Evolutionary conservation across 306 rosid species (phyloP).

Genomic region (Corylus americana): DNA sequence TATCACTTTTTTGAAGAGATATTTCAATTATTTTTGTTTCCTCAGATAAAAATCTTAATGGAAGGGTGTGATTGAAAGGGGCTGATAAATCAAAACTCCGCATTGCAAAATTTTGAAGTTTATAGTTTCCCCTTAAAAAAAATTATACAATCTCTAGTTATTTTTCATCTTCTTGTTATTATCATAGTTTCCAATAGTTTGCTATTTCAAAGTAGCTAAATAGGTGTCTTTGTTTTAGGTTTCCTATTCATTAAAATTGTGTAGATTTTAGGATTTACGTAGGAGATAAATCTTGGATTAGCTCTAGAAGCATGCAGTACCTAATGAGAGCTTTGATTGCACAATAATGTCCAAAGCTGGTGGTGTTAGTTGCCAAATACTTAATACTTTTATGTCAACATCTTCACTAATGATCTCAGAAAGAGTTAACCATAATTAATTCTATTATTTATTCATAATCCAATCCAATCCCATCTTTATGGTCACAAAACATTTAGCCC

Average conservation of each 20-base stretch:
- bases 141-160: too few relatives aligned
- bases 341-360: slow-evolving; percentile 19
- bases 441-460: slow-evolving; percentile 3
- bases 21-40: too few relatives aligned
- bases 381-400: neutral
- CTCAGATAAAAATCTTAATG: too few relatives aligned
- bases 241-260: too few relatives aligned
- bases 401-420: neutral
- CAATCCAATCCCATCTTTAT: slow-evolving; percentile 19
- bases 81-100: too few relatives aligned
- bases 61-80: too few relatives aligned
- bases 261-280: neutral
- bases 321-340: slow-evolving; percentile 19
- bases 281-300: slow-evolving; percentile 20
- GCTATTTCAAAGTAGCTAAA: too few relatives aligned
- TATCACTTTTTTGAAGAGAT: too few relatives aligned
- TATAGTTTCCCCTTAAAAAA: too few relatives aligned
- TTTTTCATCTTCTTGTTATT: neutral
- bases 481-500: neutral
- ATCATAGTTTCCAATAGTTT: neutral
- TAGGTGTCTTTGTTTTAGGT: too few relatives aligned
- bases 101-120: too few relatives aligned
- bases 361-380: slow-evolving; percentile 9
- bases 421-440: neutral
- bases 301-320: slow-evolving; percentile 8